Conservation (phyloP, 1,139 yeast genomes). For the Williopsis jadinii region DNA sequence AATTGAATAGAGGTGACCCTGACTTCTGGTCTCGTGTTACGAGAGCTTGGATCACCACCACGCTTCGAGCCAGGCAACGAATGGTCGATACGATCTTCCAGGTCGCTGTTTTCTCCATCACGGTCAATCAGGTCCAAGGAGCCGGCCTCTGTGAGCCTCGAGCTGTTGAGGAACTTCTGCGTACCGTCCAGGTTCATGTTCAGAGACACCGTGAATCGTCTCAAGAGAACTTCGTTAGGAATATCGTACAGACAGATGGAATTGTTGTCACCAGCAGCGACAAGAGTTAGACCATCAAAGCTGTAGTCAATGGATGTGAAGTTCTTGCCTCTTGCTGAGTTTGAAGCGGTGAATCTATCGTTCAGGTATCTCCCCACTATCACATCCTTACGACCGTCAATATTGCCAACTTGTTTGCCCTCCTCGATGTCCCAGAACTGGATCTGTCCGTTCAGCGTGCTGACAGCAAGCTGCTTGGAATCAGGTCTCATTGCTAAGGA, state of each 20-base stretch:
- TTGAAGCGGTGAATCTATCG: conserved; percentile 76
- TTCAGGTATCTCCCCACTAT: conserved; percentile 78
- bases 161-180: conserved; percentile 66
- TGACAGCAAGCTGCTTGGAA: conserved; percentile 81
- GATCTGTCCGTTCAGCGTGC: conserved; percentile 85
- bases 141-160: conserved; percentile 83
- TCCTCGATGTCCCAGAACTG: conserved; percentile 76
- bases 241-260: conserved; percentile 88
- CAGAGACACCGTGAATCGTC: conserved; percentile 74
- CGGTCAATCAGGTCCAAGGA: conserved; percentile 76
- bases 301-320: conserved; percentile 80
- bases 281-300: conserved; percentile 79
- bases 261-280: conserved; percentile 93
- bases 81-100: conserved; percentile 72
- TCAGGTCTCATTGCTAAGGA: conserved; percentile 85
- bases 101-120: conserved; percentile 79
- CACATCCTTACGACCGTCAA: conserved; percentile 84
- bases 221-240: conserved; percentile 76
- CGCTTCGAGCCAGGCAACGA: conserved; percentile 81
- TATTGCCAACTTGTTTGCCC: conserved; percentile 73
- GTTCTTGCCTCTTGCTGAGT: conserved; percentile 76
- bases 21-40: conserved; percentile 73
- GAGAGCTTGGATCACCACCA: conserved; percentile 85
- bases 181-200: conserved; percentile 94
- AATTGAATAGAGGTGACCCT: conserved; percentile 72